phyloP scores from a whole-genome alignment of 441 rosid genomes.

The Aleurites moluccanus region DNA sequence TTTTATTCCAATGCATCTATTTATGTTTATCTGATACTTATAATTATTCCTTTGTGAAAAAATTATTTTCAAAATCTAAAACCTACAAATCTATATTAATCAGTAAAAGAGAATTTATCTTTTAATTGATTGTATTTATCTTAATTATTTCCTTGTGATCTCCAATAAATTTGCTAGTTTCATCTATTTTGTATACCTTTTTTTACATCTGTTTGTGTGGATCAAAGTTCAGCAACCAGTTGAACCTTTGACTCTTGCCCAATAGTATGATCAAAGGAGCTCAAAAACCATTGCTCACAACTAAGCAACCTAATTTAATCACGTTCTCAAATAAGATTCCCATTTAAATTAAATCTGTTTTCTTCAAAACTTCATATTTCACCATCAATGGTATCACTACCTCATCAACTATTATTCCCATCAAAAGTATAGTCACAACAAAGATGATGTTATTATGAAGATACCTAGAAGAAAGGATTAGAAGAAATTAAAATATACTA shows the following conservation, averaged over 20 bases:
- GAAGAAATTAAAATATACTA: neutral
- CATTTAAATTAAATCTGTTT: neutral
- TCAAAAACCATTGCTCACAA: neutral
- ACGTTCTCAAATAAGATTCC: neutral
- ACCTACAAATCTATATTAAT: no score
- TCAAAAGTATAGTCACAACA: neutral
- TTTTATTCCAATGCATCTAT: neutral
- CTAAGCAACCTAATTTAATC: neutral
- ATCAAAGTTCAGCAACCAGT: no score
- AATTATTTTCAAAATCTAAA: neutral
- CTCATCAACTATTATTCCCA: neutral
- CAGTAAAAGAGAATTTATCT: neutral
- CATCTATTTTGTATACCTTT: neutral
- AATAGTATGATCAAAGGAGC: neutral
- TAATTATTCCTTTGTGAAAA: neutral
- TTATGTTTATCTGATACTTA: neutral
- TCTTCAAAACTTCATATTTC: neutral
- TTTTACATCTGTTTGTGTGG: no score
- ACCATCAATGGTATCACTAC: neutral
- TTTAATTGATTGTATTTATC: neutral
- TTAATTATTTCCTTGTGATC: neutral
- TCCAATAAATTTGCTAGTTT: no score
- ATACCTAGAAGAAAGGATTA: neutral
- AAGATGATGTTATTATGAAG: neutral
- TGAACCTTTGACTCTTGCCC: neutral